phyloP scores from a whole-genome alignment of 768 basidiomycete species.

The Lactarius hatsudake region DNA sequence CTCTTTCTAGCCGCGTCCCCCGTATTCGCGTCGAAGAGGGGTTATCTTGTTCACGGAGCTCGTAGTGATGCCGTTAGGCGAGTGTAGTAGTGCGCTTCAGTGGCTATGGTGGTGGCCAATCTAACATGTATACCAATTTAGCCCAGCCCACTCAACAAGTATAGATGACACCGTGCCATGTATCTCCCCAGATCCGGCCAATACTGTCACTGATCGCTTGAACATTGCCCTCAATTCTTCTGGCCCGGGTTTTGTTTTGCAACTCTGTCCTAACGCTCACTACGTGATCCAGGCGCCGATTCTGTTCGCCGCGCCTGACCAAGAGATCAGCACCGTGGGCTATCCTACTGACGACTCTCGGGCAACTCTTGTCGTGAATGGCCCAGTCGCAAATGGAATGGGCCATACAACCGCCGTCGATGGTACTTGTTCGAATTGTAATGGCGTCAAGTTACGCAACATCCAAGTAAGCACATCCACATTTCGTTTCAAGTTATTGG shows the following conservation, averaged over 20 bases:
- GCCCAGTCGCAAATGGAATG: conserved; percentile 55
- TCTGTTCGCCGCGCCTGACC: conserved; percentile 58
- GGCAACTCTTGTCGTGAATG: conserved; percentile 67
- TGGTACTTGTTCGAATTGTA: conserved; percentile 59
- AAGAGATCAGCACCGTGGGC: conserved; percentile 80
- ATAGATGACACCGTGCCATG: conserved; percentile 26
- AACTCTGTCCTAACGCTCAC: conserved; percentile 58
- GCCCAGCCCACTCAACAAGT: not conserved
- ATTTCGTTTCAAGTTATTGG: not conserved
- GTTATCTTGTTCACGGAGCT: not conserved
- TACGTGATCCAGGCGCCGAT: conserved; percentile 69
- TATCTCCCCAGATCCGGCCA: conserved; percentile 50
- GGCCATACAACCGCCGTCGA: conserved; percentile 74
- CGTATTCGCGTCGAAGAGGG: not conserved
- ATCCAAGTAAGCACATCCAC: conserved; percentile 51
- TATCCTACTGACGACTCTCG: conserved; percentile 67
- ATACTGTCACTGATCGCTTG: conserved; percentile 62
- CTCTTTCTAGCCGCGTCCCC: not conserved
- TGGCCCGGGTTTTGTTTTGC: conserved; percentile 62
- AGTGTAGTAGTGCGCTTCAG: not conserved
- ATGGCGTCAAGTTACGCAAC: conserved; percentile 62
- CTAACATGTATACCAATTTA: not conserved
- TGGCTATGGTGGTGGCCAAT: not conserved
- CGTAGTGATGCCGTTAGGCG: not conserved
- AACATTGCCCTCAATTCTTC: conserved; percentile 63